phyloP scores from a whole-genome alignment of 2,329 filamentous ascomycete species.

The Albophoma yamanashiensis region DNA sequence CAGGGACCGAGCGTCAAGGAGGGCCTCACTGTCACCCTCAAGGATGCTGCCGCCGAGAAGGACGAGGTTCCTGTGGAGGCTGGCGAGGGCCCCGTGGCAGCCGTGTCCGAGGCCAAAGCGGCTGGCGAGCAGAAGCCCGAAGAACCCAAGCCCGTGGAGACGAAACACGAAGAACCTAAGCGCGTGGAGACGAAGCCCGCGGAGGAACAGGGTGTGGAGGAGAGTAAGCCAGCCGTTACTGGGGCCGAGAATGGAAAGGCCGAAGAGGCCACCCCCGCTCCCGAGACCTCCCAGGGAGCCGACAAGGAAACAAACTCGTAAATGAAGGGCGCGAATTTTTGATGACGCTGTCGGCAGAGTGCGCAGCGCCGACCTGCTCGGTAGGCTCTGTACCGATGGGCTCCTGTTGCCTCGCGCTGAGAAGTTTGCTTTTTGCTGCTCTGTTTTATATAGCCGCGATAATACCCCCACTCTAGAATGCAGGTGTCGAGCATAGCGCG shows the following conservation, averaged over 20 bases:
- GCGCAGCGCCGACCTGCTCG: not conserved
- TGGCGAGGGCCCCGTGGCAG: conserved; percentile 6
- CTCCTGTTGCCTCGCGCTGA: not conserved
- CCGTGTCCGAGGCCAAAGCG: conserved; percentile 7
- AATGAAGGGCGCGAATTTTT: not conserved
- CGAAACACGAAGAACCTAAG: not conserved
- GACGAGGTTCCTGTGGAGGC: not conserved
- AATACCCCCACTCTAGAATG: not conserved
- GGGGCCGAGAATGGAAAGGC: not conserved
- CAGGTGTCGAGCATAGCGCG: not conserved
- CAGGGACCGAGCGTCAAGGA: conserved; percentile 39
- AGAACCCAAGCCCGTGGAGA: not conserved
- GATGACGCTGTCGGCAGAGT: not conserved
- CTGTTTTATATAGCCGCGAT: not conserved
- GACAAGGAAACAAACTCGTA: conserved; percentile 4
- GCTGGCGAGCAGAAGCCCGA: conserved; percentile 4
- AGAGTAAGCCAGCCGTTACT: not conserved
- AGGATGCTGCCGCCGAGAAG: conserved; percentile 3
- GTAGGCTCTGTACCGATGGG: not conserved
- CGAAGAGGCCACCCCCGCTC: not conserved
- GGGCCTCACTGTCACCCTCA: conserved; percentile 19
- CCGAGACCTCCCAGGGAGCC: not conserved
- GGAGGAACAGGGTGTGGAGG: not conserved
- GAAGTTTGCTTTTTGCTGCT: not conserved
- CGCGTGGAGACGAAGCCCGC: not conserved